phyloP scores from a whole-genome alignment of 2,329 filamentous ascomycete genomes.

The Fusarium lateritium region DNA sequence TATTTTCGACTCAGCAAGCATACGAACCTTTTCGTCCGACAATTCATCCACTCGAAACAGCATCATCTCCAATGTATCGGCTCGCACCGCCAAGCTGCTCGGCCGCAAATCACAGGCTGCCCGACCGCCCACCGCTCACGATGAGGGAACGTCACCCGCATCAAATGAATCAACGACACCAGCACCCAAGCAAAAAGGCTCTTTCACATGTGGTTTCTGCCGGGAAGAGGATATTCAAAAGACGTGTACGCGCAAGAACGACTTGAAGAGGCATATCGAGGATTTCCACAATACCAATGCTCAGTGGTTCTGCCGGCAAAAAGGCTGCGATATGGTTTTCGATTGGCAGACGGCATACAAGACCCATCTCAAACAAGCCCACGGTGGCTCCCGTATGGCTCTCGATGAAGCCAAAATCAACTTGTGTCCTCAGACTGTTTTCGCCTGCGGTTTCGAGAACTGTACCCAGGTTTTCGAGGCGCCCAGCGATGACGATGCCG shows the following conservation, averaged over 20 bases:
- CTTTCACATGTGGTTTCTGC: slow-evolving; percentile 60
- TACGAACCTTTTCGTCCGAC: slow-evolving; percentile 58
- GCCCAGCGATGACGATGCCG: slow-evolving; percentile 56
- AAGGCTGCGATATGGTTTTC: slow-evolving; percentile 61
- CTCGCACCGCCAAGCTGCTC: slow-evolving; percentile 55
- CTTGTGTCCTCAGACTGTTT: slow-evolving; percentile 63
- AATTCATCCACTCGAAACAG: slow-evolving; percentile 58
- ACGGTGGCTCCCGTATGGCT: slow-evolving; percentile 59
- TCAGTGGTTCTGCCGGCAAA: slow-evolving; percentile 62
- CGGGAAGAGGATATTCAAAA: slow-evolving; percentile 59
- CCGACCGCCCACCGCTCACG: slow-evolving; percentile 43
- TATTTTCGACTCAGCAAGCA: slow-evolving; percentile 56
- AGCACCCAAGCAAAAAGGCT: slow-evolving; percentile 56
- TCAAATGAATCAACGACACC: slow-evolving; percentile 45
- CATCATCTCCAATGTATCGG: slow-evolving; percentile 59
- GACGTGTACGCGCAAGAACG: slow-evolving; percentile 63
- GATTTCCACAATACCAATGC: slow-evolving; percentile 64
- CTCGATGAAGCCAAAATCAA: slow-evolving; percentile 60
- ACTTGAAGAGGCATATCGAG: slow-evolving; percentile 65
- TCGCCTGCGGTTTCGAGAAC: slow-evolving; percentile 64
- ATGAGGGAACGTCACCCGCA: slow-evolving; percentile 46
- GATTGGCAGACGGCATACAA: slow-evolving; percentile 66
- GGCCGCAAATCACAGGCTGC: slow-evolving; percentile 49
- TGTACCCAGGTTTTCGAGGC: slow-evolving; percentile 63
- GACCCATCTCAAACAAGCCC: slow-evolving; percentile 61